A percentile compares a stretch with the other conserved stretches of the same genome.
Evolutionary conservation across 345 rosid genomes (phyloP).

Genomic region (Citrus sp.): DNA sequence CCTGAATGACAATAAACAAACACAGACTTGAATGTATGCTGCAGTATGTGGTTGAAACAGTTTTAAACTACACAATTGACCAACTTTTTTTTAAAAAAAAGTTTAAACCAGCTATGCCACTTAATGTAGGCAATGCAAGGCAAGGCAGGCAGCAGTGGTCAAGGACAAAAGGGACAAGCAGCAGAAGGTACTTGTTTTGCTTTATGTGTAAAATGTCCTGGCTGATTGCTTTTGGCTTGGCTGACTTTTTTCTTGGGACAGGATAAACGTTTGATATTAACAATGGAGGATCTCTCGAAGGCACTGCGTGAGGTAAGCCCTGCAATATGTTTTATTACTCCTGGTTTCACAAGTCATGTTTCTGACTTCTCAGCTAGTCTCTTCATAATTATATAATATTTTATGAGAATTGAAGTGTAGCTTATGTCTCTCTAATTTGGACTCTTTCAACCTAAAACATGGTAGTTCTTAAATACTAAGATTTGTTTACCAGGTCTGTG

Average conservation of each 20-base stretch:
- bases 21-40: no score
- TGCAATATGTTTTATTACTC: not conserved
- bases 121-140: conserved; percentile 78
- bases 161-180: conserved; percentile 93
- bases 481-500: not conserved
- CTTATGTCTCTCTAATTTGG: not conserved
- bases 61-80: no score
- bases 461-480: not conserved
- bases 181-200: conserved; percentile 62
- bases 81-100: no score
- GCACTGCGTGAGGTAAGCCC: conserved; percentile 74
- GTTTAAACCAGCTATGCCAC: not conserved
- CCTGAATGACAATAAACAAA: no score
- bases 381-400: not conserved
- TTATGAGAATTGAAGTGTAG: not conserved
- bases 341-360: not conserved
- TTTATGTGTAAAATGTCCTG: not conserved
- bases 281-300: conserved; percentile 92
- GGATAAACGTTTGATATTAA: conserved; percentile 86
- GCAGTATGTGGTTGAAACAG: no score
- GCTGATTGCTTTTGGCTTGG: not conserved
- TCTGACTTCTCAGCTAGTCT: not conserved
- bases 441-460: not conserved
- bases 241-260: conserved; percentile 32
- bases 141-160: conserved; percentile 74